These are phyloP conservation scores for Wickerhamiella spandovensis DNA, from an alignment of 805 yeast genomes.

Conservation along the genomic window DNA sequence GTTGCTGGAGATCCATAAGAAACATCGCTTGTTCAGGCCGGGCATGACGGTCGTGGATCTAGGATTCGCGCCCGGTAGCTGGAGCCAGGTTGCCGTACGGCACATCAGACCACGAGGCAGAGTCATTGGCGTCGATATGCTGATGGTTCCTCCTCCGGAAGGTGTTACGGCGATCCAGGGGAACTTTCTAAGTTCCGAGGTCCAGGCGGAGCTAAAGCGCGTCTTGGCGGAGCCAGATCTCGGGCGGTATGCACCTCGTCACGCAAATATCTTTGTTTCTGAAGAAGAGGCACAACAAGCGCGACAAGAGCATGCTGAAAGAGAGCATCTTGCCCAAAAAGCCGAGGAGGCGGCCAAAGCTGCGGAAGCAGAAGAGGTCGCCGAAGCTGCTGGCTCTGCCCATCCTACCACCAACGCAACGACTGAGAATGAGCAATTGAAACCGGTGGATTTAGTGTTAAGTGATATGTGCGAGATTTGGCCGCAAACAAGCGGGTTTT, in stretches of 20 bases:
- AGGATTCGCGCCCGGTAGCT: constrained; percentile 86
- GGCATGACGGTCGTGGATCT: constrained; percentile 63
- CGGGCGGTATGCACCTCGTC: constrained; percentile 16
- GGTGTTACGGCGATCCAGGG: constrained; percentile 81
- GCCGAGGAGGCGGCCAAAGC: constrained; percentile 20
- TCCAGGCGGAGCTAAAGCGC: constrained; percentile 24
- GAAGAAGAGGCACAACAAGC: constrained; percentile 11
- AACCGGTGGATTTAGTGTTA: constrained; percentile 47
- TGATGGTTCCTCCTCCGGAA: constrained; percentile 63
- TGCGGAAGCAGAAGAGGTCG: constrained; percentile 19
- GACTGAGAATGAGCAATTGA: constrained; percentile 16
- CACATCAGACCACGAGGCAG: constrained; percentile 37
- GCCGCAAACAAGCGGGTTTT: constrained; percentile 36
- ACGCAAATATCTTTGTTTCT: constrained; percentile 2
- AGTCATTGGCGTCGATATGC: constrained; percentile 70
- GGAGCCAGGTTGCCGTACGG: constrained; percentile 74
- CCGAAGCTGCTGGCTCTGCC: not conserved
- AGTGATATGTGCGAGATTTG: constrained; percentile 72
- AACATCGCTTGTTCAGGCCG: constrained; percentile 42
- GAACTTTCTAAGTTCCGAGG: constrained; percentile 48
- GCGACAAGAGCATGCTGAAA: constrained; percentile 1
- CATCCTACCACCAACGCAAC: not conserved
- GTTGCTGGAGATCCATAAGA: constrained; percentile 57
- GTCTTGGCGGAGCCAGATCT: constrained; percentile 17
- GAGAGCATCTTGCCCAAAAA: not conserved